phyloP scores from a whole-genome alignment of 2,329 filamentous ascomycete species.

The Venturia aucupariae region DNA sequence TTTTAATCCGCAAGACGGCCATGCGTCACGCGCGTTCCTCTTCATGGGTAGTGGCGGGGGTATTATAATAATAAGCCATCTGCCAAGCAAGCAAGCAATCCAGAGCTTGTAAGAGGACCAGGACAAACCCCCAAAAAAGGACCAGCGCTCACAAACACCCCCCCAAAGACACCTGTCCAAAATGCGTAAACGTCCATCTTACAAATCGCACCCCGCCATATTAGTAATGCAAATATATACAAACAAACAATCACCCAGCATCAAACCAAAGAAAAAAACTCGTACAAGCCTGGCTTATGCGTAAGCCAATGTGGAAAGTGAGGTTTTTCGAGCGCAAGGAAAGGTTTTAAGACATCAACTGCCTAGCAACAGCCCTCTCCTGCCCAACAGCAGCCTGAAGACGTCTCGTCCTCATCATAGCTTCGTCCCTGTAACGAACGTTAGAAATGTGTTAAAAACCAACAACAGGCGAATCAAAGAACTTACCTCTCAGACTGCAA shows the following conservation, averaged over 20 bases:
- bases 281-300: not conserved
- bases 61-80: not conserved
- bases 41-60: too few species aligned
- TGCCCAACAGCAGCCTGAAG: conserved; percentile 59
- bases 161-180: not conserved
- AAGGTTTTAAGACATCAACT: too few species aligned
- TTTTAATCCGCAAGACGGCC: too few species aligned
- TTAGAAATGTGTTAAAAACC: conserved; percentile 2
- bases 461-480: conserved; percentile 11
- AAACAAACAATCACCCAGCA: not conserved
- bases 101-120: too few species aligned
- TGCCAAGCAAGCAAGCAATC: too few species aligned
- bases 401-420: conserved; percentile 59
- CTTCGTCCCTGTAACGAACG: conserved; percentile 49
- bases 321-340: too few species aligned
- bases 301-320: too few species aligned
- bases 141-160: not conserved
- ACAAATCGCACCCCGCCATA: not conserved
- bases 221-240: not conserved
- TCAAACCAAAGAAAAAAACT: too few species aligned
- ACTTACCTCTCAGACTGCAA: conserved; percentile 57
- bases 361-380: conserved; percentile 52
- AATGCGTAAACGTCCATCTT: not conserved
- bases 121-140: too few species aligned
- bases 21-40: not conserved